Conservation (phyloP, 169 alveolate species). For the Eimeria sp. region DNA sequence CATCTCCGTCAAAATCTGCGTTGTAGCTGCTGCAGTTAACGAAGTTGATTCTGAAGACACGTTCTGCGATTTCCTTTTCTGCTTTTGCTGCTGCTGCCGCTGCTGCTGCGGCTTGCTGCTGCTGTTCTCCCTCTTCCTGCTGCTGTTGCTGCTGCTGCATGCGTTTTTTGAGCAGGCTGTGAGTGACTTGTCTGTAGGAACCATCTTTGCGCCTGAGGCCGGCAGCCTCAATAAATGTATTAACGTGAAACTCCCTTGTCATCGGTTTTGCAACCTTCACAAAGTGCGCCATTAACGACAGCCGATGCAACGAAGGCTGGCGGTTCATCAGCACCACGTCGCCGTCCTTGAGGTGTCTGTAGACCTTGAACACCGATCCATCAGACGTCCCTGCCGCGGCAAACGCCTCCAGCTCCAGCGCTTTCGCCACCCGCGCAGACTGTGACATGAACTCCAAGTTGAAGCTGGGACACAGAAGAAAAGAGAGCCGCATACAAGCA, state of each 20-base stretch:
- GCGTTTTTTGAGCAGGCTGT: not conserved
- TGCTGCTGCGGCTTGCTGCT: conserved; percentile 45
- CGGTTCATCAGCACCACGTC: conserved; percentile 98
- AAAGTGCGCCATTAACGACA: conserved; percentile 98
- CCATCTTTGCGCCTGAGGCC: conserved; percentile 13
- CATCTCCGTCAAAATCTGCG: conserved; percentile 99
- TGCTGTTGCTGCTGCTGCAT: conserved; percentile 23
- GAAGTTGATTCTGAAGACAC: conserved; percentile 90
- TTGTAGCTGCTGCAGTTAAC: conserved; percentile 99
- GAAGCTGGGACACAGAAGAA: not conserved
- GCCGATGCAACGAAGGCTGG: conserved; percentile 99
- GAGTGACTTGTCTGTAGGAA: not conserved
- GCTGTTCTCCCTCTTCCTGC: conserved; percentile 77
- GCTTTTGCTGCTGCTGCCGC: conserved; percentile 28
- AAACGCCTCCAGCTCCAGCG: not conserved
- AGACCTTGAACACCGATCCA: conserved; percentile 72
- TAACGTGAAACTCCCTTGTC: not conserved
- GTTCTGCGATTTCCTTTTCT: not conserved
- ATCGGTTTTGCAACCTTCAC: conserved; percentile 85
- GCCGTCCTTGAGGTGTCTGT: conserved; percentile 98
- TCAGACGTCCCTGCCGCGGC: conserved; percentile 3
- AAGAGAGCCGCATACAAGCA: too few relatives aligned
- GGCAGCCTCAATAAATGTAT: not conserved
- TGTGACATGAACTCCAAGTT: conserved; percentile 48
- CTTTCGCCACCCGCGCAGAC: conserved; percentile 20